Evolutionary conservation across 2,329 filamentous ascomycete genomes (phyloP).

Genomic region (Ophiocordyceps camponoti-floridani): DNA sequence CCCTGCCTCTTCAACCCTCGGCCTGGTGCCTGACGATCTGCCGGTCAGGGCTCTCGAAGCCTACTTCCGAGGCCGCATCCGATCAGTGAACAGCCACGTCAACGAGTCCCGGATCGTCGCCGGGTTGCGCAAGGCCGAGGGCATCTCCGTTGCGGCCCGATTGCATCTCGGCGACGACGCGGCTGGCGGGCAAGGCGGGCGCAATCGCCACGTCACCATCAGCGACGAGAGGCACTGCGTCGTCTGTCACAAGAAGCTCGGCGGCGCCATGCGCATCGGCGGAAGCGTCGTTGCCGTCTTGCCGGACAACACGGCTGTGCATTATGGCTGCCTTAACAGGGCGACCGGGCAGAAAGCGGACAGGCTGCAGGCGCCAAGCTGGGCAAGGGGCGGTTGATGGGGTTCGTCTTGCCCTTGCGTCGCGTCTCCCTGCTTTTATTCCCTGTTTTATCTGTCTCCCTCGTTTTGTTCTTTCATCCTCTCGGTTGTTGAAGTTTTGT

Average conservation of each 20-base stretch:
- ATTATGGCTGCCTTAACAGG: conserved; percentile 57
- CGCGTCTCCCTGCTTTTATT: background rate
- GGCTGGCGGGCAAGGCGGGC: conserved; percentile 30
- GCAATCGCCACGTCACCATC: conserved; percentile 55
- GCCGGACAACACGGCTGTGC: conserved; percentile 65
- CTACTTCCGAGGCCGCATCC: conserved; percentile 84
- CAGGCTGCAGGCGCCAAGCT: conserved; percentile 14
- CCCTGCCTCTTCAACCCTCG: conserved; percentile 70
- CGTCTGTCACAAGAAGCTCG: conserved; percentile 84
- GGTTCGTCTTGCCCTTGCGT: background rate
- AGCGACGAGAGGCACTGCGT: conserved; percentile 79
- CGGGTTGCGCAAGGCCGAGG: conserved; percentile 59
- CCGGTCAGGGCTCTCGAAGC: conserved; percentile 65
- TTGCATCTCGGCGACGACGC: conserved; percentile 54
- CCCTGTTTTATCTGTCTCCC: background rate
- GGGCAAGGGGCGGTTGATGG: conserved; percentile 17
- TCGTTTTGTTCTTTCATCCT: background rate
- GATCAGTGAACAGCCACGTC: conserved; percentile 64
- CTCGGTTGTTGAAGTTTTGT: background rate
- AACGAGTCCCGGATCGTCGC: conserved; percentile 67
- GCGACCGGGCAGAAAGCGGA: conserved; percentile 19
- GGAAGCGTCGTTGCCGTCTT: conserved; percentile 81
- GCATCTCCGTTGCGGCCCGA: conserved; percentile 56
- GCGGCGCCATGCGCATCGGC: conserved; percentile 68
- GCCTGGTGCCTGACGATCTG: conserved; percentile 66